phyloP scores from a whole-genome alignment of 331 rosid genomes.

The Erythrophleum ivorense region DNA sequence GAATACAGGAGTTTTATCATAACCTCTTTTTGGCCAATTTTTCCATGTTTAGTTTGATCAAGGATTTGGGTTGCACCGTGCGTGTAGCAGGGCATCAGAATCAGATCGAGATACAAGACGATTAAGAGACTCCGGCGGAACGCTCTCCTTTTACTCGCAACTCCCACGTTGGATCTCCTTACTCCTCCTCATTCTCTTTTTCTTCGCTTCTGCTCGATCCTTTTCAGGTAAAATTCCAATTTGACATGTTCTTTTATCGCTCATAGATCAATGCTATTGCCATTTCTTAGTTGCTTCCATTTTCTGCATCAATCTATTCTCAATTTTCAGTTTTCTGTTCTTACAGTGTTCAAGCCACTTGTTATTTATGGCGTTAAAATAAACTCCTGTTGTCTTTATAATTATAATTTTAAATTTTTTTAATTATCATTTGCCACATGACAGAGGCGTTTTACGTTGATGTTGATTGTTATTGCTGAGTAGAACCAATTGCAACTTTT shows the following conservation, averaged over 20 bases:
- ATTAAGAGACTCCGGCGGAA: not conserved
- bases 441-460: not conserved
- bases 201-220: slow-evolving; percentile 1
- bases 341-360: not conserved
- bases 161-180: not conserved
- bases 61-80: not conserved
- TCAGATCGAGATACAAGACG: slow-evolving; percentile 23
- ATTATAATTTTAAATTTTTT: too few relatives aligned
- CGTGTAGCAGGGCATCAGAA: slow-evolving; percentile 1
- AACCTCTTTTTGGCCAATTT: not conserved
- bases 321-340: not conserved
- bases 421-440: not conserved
- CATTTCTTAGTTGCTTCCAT: slow-evolving; percentile 1
- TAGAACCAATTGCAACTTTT: not conserved
- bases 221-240: slow-evolving; percentile 29
- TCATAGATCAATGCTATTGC: not conserved
- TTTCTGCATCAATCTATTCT: not conserved
- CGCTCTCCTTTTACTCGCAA: not conserved
- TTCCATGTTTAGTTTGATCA: not conserved
- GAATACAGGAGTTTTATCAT: not conserved
- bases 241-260: not conserved
- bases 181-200: not conserved
- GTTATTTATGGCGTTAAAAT: not conserved
- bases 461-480: not conserved
- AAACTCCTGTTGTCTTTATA: not conserved